These are phyloP conservation scores for Apiotrichum siamense DNA, from an alignment of 1,284 basidiomycete genomes.

Conservation along the genomic window DNA sequence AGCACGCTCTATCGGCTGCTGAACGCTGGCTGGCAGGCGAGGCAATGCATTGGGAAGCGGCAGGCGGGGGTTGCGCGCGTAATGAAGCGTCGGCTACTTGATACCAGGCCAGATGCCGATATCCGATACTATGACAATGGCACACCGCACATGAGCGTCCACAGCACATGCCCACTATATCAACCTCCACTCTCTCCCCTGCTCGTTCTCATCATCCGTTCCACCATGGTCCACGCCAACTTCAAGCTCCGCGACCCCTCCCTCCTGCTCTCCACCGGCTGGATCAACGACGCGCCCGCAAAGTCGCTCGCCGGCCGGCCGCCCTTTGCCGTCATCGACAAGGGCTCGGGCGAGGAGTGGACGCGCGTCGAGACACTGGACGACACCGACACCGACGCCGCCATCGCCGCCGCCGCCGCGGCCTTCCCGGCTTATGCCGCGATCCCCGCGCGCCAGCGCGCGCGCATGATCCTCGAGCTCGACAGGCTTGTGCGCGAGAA, in stretches of 20 bases:
- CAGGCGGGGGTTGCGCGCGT: too few species aligned
- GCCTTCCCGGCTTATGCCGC: slow-evolving; percentile 15
- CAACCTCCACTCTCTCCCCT: too few species aligned
- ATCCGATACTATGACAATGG: too few species aligned
- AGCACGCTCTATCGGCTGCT: too few species aligned
- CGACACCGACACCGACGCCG: slow-evolving; percentile 17
- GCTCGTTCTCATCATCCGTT: too few species aligned
- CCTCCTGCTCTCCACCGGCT: slow-evolving; percentile 13
- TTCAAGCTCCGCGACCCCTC: slow-evolving; percentile 16
- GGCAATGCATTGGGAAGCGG: too few species aligned
- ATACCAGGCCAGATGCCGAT: too few species aligned
- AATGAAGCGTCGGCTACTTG: too few species aligned
- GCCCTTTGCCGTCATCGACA: slow-evolving; percentile 17
- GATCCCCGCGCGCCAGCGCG: slow-evolving; percentile 14
- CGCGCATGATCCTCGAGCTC: slow-evolving; percentile 17
- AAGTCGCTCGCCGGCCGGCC: background rate
- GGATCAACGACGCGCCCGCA: slow-evolving; percentile 15
- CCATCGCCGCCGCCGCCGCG: slow-evolving; percentile 13
- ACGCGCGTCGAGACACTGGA: slow-evolving; percentile 9
- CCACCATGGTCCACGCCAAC: slow-evolving; percentile 15
- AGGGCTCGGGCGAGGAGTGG: slow-evolving; percentile 17
- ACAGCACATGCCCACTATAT: too few species aligned
- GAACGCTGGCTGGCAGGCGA: too few species aligned
- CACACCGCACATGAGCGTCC: too few species aligned
- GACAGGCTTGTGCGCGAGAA: slow-evolving; percentile 18